Evolutionary conservation across 768 basidiomycete genomes (phyloP).

Genomic region (Termitomyces sp.): DNA sequence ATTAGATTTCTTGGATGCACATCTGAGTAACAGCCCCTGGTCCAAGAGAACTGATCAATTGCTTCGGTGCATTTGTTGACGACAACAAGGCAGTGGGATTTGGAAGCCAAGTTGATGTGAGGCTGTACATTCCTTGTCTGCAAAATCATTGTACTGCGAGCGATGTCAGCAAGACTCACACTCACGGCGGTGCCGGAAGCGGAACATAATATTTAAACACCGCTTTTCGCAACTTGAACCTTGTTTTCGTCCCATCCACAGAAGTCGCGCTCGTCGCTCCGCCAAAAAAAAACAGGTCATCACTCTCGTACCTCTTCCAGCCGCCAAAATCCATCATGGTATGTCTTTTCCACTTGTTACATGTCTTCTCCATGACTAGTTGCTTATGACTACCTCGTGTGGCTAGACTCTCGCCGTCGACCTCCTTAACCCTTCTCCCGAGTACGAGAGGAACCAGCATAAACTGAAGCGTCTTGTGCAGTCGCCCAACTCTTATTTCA

Average conservation of each 20-base stretch:
- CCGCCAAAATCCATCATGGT: constrained; percentile 28
- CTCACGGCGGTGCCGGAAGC: constrained; percentile 20
- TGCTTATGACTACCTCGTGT: constrained; percentile 1
- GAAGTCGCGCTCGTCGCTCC: constrained; percentile 25
- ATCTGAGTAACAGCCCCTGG: background rate
- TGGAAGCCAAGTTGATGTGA: background rate
- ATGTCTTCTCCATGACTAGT: background rate
- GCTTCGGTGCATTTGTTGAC: background rate
- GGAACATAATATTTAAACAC: constrained; percentile 24
- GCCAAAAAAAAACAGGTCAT: constrained; percentile 26
- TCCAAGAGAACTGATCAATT: background rate
- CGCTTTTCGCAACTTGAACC: constrained; percentile 28
- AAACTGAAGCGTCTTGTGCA: constrained; percentile 99
- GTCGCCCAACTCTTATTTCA: constrained; percentile 98
- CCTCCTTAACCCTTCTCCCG: constrained; percentile 92
- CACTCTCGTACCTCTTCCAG: constrained; percentile 16
- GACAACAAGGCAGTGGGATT: background rate
- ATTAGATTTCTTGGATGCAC: background rate
- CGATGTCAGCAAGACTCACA: background rate
- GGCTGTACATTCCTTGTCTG: background rate
- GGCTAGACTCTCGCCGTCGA: constrained; percentile 90
- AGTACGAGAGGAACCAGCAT: constrained; percentile 85
- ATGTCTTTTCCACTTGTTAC: background rate
- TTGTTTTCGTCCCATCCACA: constrained; percentile 34
- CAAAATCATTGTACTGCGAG: background rate